These are phyloP conservation scores for Kodamaea neixiangensis DNA, from an alignment of 805 yeast species.

Conservation along the genomic window DNA sequence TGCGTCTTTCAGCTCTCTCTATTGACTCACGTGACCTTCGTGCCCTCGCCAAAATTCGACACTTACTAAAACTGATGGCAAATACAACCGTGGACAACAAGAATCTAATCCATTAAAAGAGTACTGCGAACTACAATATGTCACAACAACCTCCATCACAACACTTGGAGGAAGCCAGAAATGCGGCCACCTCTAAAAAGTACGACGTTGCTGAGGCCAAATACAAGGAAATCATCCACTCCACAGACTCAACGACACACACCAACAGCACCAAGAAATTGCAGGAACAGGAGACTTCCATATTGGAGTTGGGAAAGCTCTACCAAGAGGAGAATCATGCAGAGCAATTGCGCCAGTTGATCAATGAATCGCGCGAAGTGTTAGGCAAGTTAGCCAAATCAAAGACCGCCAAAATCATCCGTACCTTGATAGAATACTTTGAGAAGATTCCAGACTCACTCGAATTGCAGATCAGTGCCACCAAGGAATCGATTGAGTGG, in stretches of 20 bases:
- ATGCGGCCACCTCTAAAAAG: conserved; percentile 51
- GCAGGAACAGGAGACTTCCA: conserved; percentile 61
- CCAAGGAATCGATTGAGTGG: conserved; percentile 85
- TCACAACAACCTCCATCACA: conserved; percentile 20
- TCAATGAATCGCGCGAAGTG: conserved; percentile 66
- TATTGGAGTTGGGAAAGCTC: conserved; percentile 72
- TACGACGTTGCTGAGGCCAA: conserved; percentile 58
- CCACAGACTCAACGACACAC: conserved; percentile 10
- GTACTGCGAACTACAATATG: conserved; percentile 15
- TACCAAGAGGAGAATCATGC: conserved; percentile 54
- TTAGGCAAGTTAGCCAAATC: conserved; percentile 86
- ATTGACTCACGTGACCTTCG: background rate
- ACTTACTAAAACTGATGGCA: conserved; percentile 1
- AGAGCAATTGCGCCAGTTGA: conserved; percentile 57
- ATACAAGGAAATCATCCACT: conserved; percentile 51
- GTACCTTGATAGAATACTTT: conserved; percentile 74
- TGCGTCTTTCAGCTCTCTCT: no score
- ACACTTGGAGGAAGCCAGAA: conserved; percentile 60
- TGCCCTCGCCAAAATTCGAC: conserved; percentile 4
- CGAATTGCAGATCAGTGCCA: conserved; percentile 70
- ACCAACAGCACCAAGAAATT: conserved; percentile 27
- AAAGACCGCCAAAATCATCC: conserved; percentile 89
- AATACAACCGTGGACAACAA: background rate
- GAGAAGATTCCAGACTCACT: conserved; percentile 62
- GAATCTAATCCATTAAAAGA: background rate